Conservation (phyloP, 2,329 filamentous ascomycete species). For the Laburnicola sp. region DNA sequence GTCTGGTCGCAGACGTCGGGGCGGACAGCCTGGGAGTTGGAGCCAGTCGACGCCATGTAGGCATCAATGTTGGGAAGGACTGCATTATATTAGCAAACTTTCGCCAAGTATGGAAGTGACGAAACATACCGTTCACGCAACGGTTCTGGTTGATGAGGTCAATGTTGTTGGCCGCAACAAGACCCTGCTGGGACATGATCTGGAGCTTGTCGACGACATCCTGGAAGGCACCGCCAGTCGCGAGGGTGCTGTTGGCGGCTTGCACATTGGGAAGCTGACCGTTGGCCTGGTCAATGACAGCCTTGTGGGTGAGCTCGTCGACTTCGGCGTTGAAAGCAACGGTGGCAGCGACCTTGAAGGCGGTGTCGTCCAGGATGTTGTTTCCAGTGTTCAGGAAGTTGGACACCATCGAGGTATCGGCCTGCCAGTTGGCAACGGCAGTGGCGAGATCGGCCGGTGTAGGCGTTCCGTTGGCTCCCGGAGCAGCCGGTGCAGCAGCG, state of each 20-base stretch:
- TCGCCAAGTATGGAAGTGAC: background rate
- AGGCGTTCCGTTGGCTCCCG: constrained; percentile 22
- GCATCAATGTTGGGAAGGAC: constrained; percentile 44
- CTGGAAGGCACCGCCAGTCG: constrained; percentile 42
- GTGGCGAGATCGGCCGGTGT: constrained; percentile 35
- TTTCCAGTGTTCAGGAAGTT: constrained; percentile 42
- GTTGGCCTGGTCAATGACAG: constrained; percentile 39
- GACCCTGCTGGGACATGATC: constrained; percentile 41
- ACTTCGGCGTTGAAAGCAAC: constrained; percentile 46
- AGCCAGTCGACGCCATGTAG: constrained; percentile 42
- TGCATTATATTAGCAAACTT: constrained; percentile 12
- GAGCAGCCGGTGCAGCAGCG: background rate
- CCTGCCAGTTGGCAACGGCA: constrained; percentile 43
- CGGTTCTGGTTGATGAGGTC: constrained; percentile 45
- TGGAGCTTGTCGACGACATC: constrained; percentile 46
- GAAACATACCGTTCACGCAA: constrained; percentile 34
- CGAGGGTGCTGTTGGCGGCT: constrained; percentile 44
- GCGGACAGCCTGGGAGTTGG: constrained; percentile 33
- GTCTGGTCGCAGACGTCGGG: constrained; percentile 39
- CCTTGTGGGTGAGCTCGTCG: constrained; percentile 46
- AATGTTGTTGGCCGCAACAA: constrained; percentile 37
- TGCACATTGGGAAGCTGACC: constrained; percentile 32
- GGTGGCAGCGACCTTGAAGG: constrained; percentile 43
- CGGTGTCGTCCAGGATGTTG: constrained; percentile 38
- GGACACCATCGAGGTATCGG: constrained; percentile 45